These are phyloP conservation scores for Conringia planisiliqua DNA, from an alignment of 345 rosid genomes.

Conservation along the genomic window DNA sequence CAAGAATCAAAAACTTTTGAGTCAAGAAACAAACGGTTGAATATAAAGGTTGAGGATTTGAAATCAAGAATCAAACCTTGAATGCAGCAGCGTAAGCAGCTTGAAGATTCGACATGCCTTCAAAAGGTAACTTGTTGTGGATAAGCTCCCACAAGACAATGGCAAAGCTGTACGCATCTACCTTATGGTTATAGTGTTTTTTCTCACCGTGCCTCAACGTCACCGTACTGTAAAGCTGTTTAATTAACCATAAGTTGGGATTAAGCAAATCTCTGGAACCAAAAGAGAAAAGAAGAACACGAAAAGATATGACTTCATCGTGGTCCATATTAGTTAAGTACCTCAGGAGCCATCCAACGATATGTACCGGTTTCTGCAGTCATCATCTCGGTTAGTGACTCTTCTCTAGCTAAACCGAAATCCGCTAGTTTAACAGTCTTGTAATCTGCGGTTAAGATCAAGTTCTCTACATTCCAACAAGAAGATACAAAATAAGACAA, in stretches of 20 bases:
- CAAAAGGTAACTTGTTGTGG: constrained; percentile 91
- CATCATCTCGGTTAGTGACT: constrained; percentile 98
- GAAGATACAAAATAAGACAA: not conserved
- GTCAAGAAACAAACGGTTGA: not conserved
- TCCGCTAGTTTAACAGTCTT: constrained; percentile 86
- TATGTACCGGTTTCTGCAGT: constrained; percentile 99
- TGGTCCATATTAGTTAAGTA: constrained; percentile 5
- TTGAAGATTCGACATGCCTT: constrained; percentile 99
- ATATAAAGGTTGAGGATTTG: not conserved
- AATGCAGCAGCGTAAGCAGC: constrained; percentile 99
- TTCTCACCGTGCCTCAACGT: constrained; percentile 95
- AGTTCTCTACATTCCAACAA: constrained; percentile 53
- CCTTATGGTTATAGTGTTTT: constrained; percentile 93
- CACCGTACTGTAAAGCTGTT: constrained; percentile 93
- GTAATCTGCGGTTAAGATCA: constrained; percentile 78
- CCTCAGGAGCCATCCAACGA: constrained; percentile 99
- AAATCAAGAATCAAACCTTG: constrained; percentile 49
- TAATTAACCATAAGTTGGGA: not conserved
- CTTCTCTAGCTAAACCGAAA: constrained; percentile 98
- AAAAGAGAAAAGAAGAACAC: constrained; percentile 1
- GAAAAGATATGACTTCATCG: not conserved
- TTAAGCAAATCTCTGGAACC: not conserved
- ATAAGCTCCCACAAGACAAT: constrained; percentile 95
- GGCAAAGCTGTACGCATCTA: constrained; percentile 92
- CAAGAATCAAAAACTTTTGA: not conserved